Evolutionary conservation across 2,329 filamentous ascomycete species (phyloP).

Genomic region (Aspergillus nomiae): DNA sequence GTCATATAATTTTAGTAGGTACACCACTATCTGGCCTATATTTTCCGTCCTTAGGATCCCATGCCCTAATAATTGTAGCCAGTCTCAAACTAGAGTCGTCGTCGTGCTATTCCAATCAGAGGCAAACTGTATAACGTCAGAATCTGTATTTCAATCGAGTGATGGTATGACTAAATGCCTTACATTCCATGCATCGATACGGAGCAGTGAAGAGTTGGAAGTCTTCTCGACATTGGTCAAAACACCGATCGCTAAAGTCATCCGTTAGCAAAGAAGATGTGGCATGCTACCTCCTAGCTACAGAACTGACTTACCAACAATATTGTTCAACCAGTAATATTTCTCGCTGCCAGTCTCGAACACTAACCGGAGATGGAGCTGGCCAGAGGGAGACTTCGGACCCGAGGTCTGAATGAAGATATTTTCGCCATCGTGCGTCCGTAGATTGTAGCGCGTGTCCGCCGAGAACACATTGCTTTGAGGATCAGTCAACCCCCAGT

Average conservation of each 20-base stretch:
- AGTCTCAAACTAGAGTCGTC: not conserved
- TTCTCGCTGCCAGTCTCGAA: conserved; percentile 26
- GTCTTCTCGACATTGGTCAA: conserved; percentile 16
- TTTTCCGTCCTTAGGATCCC: no score
- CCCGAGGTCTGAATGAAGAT: conserved; percentile 28
- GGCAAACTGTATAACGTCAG: not conserved
- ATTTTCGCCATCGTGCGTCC: conserved; percentile 27
- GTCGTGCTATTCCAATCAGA: not conserved
- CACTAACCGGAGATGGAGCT: conserved; percentile 26
- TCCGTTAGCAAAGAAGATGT: not conserved
- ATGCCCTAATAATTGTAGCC: no score
- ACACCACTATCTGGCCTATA: no score
- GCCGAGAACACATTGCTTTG: conserved; percentile 27
- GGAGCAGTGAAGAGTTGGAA: conserved; percentile 13
- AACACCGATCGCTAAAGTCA: conserved; percentile 23
- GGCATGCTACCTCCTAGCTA: no score
- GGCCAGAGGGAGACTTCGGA: conserved; percentile 18
- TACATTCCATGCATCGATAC: conserved; percentile 33
- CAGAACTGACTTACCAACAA: conserved; percentile 22
- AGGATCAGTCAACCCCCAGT: conserved; percentile 28
- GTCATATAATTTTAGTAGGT: no score
- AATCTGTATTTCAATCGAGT: not conserved
- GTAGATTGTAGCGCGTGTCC: conserved; percentile 31
- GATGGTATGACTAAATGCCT: not conserved
- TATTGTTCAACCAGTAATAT: conserved; percentile 33